phyloP scores from a whole-genome alignment of 495 filamentous ascomycete species.

The Parathielavia appendiculata region DNA sequence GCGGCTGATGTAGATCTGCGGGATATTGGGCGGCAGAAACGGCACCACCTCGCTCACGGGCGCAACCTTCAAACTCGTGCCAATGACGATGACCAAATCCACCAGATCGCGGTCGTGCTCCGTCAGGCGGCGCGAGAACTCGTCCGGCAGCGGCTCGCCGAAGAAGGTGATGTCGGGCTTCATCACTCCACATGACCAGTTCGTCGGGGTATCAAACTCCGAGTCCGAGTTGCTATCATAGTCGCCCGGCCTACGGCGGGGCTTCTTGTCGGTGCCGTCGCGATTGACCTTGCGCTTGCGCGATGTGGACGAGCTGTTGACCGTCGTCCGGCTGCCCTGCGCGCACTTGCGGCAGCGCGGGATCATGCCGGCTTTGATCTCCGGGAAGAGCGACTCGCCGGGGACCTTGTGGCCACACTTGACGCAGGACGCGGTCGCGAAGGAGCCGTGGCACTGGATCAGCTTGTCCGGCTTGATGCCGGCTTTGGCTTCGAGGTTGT shows the following conservation, averaged over 20 bases:
- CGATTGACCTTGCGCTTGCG: constrained; percentile 71
- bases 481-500: constrained; percentile 88
- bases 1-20: constrained; percentile 90
- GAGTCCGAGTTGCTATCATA: constrained; percentile 69
- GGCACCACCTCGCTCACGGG: constrained; percentile 89
- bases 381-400: constrained; percentile 69
- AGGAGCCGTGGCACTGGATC: constrained; percentile 94
- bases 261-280: constrained; percentile 54
- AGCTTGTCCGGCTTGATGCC: constrained; percentile 80
- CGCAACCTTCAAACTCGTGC: constrained; percentile 92
- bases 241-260: constrained; percentile 52
- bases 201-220: constrained; percentile 56
- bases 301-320: constrained; percentile 10
- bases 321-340: constrained; percentile 39
- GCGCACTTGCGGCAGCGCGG: constrained; percentile 61
- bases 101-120: constrained; percentile 72
- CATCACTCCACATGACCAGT: constrained; percentile 66
- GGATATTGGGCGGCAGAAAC: constrained; percentile 68
- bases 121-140: constrained; percentile 75
- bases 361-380: constrained; percentile 69
- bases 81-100: constrained; percentile 94
- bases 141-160: constrained; percentile 78
- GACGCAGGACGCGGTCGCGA: constrained; percentile 85
- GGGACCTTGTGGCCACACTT: constrained; percentile 73
- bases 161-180: constrained; percentile 99